Evolutionary conservation across 495 filamentous ascomycete species (phyloP), one percentile per base, ranked within the genome.

Genomic region (Jackrogersella multiformis): DNA sequence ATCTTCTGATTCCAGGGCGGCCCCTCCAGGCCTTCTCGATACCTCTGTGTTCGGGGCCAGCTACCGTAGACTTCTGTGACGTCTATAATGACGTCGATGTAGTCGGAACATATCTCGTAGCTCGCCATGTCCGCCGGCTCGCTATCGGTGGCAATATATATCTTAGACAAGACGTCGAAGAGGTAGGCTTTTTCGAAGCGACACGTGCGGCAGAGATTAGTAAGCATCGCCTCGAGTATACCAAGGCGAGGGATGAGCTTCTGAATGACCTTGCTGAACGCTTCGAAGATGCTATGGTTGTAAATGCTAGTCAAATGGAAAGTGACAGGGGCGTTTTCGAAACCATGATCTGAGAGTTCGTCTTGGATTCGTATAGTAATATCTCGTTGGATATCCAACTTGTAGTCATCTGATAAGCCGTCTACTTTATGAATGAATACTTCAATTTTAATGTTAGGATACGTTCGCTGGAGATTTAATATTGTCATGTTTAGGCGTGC

Each of bases 361-460:
- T 99, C 95, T 56, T 96, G 93, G 60, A 97, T 97, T n/a, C 92
- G 88, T 75, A 98, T 95, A 35, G 92, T 91, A 54, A 99, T 93
- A 73, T 98, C 96, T 53, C 94, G 88, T 79, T 96, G 93, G 4
- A 92, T 94, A 63, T 99, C 95, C 36, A 90, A 85, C 65, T 93
- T 92, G 80, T 93, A 98, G 77, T 98, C 96, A 36, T 98, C 96
- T 24, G 90, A 92, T 8, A 99, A 84, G 2, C 92, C 94, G 71
- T 99, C 95, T 9, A 96, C 93, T 72, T 99, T 99, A 81, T 99
- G 96, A 65, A 99, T 96, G 78, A 99, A 97, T 28, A 99, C 94
- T 66, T 96, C 92, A 54, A 98, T 90, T 77, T 97, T 96, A 78
- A 97, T 93, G 70, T 89, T 88, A 0, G 94, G 93, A 71, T 97